These are phyloP conservation scores for Erysiphe pulchra DNA, from an alignment of 2,329 filamentous ascomycete genomes.

Conservation along the genomic window DNA sequence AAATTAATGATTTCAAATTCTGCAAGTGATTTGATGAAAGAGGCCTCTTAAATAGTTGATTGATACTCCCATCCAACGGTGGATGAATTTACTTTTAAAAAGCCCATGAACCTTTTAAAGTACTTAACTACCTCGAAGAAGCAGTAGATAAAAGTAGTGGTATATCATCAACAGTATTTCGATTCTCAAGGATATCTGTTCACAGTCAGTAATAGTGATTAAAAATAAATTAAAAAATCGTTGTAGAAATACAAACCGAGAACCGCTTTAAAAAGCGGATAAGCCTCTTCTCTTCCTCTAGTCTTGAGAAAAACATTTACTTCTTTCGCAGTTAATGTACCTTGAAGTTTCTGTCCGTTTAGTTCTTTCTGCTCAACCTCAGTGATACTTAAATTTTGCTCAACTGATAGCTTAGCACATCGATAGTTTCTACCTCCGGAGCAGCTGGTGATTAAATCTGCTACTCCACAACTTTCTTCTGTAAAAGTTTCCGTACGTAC, in stretches of 20 bases:
- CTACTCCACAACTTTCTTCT: slow-evolving; percentile 86
- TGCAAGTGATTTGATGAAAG: no score
- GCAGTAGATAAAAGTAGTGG: slow-evolving; percentile 1
- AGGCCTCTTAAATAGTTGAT: no score
- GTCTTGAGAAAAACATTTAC: slow-evolving; percentile 72
- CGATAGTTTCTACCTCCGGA: slow-evolving; percentile 81
- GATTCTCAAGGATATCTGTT: slow-evolving; percentile 31
- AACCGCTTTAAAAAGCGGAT: slow-evolving; percentile 81
- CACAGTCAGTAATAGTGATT: slow-evolving; percentile 1
- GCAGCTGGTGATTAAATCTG: slow-evolving; percentile 86
- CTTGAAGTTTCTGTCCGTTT: slow-evolving; percentile 92
- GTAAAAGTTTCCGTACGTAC: slow-evolving; percentile 72
- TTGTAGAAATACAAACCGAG: slow-evolving; percentile 17
- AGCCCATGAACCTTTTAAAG: no score
- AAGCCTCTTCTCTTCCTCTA: slow-evolving; percentile 53
- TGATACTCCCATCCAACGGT: no score
- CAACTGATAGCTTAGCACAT: slow-evolving; percentile 69
- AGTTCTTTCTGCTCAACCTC: slow-evolving; percentile 76
- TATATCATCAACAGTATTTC: slow-evolving; percentile 1
- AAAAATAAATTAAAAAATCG: background rate
- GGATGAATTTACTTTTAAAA: no score
- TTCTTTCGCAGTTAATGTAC: slow-evolving; percentile 73
- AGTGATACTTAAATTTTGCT: slow-evolving; percentile 53
- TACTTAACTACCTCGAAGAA: no score
- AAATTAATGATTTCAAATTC: no score